Evolutionary conservation across 1,284 basidiomycete genomes (phyloP).

Genomic region (Cystobasidium pallidum): DNA sequence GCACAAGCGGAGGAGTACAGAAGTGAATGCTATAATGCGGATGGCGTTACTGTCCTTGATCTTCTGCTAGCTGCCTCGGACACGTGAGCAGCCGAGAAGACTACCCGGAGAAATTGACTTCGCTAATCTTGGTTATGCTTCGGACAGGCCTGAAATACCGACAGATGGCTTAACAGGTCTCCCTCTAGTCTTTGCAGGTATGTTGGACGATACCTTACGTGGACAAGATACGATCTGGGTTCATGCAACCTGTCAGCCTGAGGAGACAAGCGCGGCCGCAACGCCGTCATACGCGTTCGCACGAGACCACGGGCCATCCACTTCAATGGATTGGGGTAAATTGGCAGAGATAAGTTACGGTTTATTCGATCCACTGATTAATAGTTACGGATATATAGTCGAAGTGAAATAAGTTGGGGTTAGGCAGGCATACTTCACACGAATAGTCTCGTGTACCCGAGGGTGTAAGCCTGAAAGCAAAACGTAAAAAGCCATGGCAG

Average conservation of each 20-base stretch:
- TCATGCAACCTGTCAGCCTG: slow-evolving; percentile 10
- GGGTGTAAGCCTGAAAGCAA: too few relatives aligned
- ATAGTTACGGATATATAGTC: background rate
- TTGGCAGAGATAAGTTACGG: slow-evolving; percentile 14
- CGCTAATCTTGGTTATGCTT: too few relatives aligned
- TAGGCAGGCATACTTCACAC: too few relatives aligned
- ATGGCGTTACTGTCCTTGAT: slow-evolving; percentile 35
- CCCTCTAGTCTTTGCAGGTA: slow-evolving; percentile 14
- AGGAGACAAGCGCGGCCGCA: background rate
- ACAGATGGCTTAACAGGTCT: slow-evolving; percentile 1
- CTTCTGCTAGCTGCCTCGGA: slow-evolving; percentile 27
- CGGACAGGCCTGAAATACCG: slow-evolving; percentile 10
- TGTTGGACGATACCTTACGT: slow-evolving; percentile 34
- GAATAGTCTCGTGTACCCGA: too few relatives aligned
- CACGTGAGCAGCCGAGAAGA: slow-evolving; percentile 12
- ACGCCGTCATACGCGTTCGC: slow-evolving; percentile 6
- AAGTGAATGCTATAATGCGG: slow-evolving; percentile 14
- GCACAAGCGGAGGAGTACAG: slow-evolving; percentile 23
- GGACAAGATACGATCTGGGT: slow-evolving; percentile 32
- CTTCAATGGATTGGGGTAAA: slow-evolving; percentile 8
- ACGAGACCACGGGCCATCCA: background rate
- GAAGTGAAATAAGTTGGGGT: background rate
- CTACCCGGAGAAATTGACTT: too few relatives aligned
- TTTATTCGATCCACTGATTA: background rate
- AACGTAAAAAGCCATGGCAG: too few relatives aligned